Conservation (phyloP, 192 early-diverging fungal genomes). For the Podila epicladia region DNA sequence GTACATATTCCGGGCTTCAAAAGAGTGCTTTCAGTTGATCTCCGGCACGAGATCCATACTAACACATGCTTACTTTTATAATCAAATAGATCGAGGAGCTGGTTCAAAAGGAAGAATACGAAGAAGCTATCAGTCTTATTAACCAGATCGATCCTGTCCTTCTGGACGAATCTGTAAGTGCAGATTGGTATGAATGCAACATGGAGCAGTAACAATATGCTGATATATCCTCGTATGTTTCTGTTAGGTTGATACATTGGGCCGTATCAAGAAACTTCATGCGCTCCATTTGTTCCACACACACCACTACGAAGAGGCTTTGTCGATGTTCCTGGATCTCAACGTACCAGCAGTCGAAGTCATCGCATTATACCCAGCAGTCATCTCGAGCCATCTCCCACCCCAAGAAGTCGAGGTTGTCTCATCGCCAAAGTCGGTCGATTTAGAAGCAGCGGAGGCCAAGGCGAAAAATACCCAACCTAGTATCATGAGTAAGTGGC, state of each 20-base stretch:
- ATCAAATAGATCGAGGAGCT: constrained; percentile 73
- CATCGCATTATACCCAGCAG: constrained; percentile 74
- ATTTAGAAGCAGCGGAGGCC: constrained; percentile 14
- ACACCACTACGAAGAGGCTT: constrained; percentile 72
- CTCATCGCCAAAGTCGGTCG: constrained; percentile 42
- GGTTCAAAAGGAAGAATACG: constrained; percentile 73
- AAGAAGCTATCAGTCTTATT: constrained; percentile 80
- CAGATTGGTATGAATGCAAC: neutral
- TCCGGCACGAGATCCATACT: neutral
- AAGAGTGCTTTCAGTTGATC: too few relatives aligned
- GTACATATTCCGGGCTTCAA: constrained; percentile 17
- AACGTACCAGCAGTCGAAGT: constrained; percentile 72
- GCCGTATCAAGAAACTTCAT: constrained; percentile 69
- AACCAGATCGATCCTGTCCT: constrained; percentile 79
- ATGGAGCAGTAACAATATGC: too few relatives aligned
- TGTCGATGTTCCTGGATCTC: constrained; percentile 73
- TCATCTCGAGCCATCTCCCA: constrained; percentile 71
- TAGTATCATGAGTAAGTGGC: constrained; percentile 40
- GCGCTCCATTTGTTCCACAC: constrained; percentile 77
- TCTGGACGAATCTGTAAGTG: constrained; percentile 67
- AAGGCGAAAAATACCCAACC: constrained; percentile 18
- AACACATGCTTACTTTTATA: neutral
- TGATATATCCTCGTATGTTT: neutral
- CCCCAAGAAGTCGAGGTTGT: constrained; percentile 22
- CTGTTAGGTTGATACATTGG: constrained; percentile 62